These are phyloP conservation scores for Myriosclerotinia duriaeana DNA, from an alignment of 2,329 filamentous ascomycete genomes.

Conservation along the genomic window DNA sequence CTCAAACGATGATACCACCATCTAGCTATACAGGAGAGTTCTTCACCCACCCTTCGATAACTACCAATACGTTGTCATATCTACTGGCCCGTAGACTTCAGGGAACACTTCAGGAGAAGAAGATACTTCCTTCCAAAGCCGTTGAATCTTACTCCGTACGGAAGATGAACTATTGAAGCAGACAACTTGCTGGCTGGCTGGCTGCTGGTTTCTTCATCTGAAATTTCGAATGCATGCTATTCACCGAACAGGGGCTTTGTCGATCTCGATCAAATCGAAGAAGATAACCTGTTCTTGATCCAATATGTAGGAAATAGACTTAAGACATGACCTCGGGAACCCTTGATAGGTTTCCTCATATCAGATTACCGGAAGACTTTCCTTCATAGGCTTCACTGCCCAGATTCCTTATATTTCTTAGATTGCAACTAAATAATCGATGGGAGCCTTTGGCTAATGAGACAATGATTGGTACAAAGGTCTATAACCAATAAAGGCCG, in stretches of 20 bases:
- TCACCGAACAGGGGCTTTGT: slow-evolving; percentile 13
- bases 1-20: neutral
- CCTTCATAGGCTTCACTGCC: neutral
- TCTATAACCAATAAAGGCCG: neutral
- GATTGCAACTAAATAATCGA: neutral
- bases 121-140: neutral
- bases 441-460: neutral
- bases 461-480: slow-evolving; percentile 5
- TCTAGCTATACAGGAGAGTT: slow-evolving; percentile 3
- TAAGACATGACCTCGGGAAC: neutral
- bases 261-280: slow-evolving; percentile 13
- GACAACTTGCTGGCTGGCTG: neutral
- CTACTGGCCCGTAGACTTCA: neutral
- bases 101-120: too few relatives aligned
- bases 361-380: slow-evolving; percentile 1
- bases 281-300: slow-evolving; percentile 5
- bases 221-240: neutral
- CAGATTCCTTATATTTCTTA: neutral
- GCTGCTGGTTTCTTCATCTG: neutral
- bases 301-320: slow-evolving; percentile 13
- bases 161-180: neutral
- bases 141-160: neutral
- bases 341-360: slow-evolving; percentile 10
- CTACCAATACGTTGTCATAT: neutral
- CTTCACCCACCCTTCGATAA: slow-evolving; percentile 1